A percentile compares a stretch with the other conserved stretches of the same genome.
phyloP scores from a whole-genome alignment of 495 filamentous ascomycete species.

The Xylaria venustula region DNA sequence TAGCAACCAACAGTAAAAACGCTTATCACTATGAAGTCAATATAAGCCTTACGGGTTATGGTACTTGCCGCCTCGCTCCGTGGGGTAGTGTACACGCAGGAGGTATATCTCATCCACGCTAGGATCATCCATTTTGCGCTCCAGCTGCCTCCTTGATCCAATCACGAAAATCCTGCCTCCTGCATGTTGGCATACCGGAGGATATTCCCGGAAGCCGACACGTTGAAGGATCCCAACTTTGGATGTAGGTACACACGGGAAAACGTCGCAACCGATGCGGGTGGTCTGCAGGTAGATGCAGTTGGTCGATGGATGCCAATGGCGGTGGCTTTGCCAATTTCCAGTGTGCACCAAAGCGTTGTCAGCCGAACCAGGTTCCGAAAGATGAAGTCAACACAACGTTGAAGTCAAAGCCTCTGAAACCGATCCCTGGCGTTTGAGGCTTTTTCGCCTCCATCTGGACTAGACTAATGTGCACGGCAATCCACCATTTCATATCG shows the following conservation, averaged over 20 bases:
- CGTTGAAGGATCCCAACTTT: not conserved
- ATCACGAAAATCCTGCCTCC: not conserved
- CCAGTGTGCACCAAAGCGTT: too few relatives aligned
- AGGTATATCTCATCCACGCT: too few relatives aligned
- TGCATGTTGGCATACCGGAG: not conserved
- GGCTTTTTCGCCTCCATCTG: conserved; percentile 1
- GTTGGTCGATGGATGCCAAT: not conserved
- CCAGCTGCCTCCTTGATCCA: not conserved
- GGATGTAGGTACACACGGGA: not conserved
- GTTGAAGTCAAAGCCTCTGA: not conserved
- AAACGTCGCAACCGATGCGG: not conserved
- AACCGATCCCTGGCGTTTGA: conserved; percentile 1
- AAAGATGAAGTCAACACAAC: not conserved
- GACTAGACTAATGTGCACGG: too few relatives aligned
- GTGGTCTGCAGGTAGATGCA: not conserved
- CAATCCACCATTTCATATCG: not conserved
- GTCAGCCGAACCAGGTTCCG: too few relatives aligned
- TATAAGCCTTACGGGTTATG: not conserved
- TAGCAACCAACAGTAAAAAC: not conserved
- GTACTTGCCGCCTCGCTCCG: not conserved
- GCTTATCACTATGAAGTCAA: not conserved
- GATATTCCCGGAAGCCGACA: conserved; percentile 3
- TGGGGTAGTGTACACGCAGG: not conserved
- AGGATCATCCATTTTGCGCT: not conserved
- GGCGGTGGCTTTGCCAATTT: not conserved